Evolutionary conservation across 1,139 yeast species (phyloP).

Genomic region (Ashbya aceris): DNA sequence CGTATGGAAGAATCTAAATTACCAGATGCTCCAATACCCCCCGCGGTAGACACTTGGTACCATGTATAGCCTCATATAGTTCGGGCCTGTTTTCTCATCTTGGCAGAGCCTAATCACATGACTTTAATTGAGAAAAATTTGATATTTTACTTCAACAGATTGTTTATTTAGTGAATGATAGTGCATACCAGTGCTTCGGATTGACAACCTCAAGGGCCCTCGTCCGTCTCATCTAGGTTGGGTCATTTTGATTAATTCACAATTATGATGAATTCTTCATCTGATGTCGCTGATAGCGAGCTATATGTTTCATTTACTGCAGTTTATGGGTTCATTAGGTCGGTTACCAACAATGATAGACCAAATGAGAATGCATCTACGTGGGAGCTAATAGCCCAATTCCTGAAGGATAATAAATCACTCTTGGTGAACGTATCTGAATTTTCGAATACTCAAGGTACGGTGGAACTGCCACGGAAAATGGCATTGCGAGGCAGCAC

Average conservation of each 20-base stretch:
- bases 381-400: constrained; percentile 5
- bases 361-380: constrained; percentile 4
- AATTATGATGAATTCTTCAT: neutral
- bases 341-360: constrained; percentile 2
- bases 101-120: no score
- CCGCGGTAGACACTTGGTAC: constrained; percentile 31
- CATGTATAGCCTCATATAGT: constrained; percentile 12
- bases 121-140: no score
- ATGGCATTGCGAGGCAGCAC: constrained; percentile 10
- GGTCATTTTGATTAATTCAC: neutral
- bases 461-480: neutral
- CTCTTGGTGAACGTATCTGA: constrained; percentile 5
- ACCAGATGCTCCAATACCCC: constrained; percentile 34
- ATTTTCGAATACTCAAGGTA: constrained; percentile 1
- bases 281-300: neutral
- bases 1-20: constrained; percentile 16
- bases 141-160: no score
- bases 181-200: no score
- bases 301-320: constrained; percentile 6
- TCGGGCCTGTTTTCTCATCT: no score
- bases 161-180: no score
- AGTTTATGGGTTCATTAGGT: constrained; percentile 9
- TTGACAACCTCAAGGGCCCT: no score
- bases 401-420: constrained; percentile 5
- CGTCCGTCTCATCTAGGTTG: no score